Percentiles rank a stretch among this genome's conserved stretches.
These are phyloP conservation scores for Teratosphaeria nubilosa DNA, from an alignment of 2,329 filamentous ascomycete species.

Conservation along the genomic window DNA sequence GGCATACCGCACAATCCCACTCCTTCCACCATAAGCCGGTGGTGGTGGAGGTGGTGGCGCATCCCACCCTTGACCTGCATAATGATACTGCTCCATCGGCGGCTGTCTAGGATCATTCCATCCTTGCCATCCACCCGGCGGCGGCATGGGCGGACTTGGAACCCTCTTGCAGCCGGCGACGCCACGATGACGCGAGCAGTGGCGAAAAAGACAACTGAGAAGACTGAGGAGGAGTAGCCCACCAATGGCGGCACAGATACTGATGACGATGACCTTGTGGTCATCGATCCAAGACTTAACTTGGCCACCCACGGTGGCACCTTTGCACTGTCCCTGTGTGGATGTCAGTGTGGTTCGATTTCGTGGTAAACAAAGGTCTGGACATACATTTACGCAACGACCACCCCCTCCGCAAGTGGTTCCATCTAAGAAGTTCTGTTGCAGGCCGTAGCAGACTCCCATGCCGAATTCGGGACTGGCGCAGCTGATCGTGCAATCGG, in stretches of 20 bases:
- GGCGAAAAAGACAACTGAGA: constrained; percentile 54
- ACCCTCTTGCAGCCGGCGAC: constrained; percentile 10
- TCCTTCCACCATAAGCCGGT: constrained; percentile 9
- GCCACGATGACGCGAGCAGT: constrained; percentile 32
- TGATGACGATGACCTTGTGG: constrained; percentile 75
- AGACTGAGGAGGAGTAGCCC: constrained; percentile 61
- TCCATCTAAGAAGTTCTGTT: constrained; percentile 90
- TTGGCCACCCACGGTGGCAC: constrained; percentile 58
- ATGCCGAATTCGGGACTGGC: constrained; percentile 56
- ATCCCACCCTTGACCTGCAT: constrained; percentile 1
- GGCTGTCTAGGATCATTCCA: constrained; percentile 15
- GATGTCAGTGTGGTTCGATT: constrained; percentile 7
- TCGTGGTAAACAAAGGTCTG: background rate
- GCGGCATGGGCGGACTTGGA: constrained; percentile 13
- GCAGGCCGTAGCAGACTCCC: constrained; percentile 61
- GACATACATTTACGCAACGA: constrained; percentile 56
- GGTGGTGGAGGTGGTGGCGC: constrained; percentile 15
- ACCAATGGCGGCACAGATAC: constrained; percentile 61
- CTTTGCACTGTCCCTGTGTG: constrained; percentile 58
- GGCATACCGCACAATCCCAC: constrained; percentile 12
- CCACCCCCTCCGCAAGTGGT: constrained; percentile 76
- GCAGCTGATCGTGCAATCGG: constrained; percentile 69
- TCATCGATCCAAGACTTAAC: constrained; percentile 65
- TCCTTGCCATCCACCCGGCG: constrained; percentile 24
- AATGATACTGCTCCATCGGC: constrained; percentile 7